Base-by-base conservation (phyloP, 495 filamentous ascomycete species). In the Beverwykella pulmonaria region DNA sequence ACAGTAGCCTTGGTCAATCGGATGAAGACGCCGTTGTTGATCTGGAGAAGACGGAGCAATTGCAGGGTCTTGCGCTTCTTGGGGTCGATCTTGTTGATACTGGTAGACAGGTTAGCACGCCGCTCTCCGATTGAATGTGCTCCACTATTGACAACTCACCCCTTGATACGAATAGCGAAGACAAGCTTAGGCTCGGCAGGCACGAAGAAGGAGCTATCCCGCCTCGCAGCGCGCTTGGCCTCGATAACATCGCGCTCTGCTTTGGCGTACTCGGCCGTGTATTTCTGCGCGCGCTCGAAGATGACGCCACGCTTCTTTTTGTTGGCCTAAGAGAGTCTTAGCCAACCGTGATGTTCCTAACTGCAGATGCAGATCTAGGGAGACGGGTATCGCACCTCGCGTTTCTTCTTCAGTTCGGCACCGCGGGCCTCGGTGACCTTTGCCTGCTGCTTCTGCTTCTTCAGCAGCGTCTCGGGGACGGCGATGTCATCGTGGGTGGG, bases 51-150 rank as follows among this genome's bases (percentile, higher is more conserved):
- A 84, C 94, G 93, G 79, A 98, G 92, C 44, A 98, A 90, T 82
- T 98, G 94, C 70, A 98, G 87, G 78, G 97, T 98, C 89, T 98
- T 98, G 86, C 94, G 93, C 81, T 96, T 95, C 90, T 98, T 98
- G 77, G 94, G 94, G 78, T 94, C 87, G 73, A 98, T 98, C 89
- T 98, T 98, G 90, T 98, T 98, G 92, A 98, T 98, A 97, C 94
- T 66, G 12, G 46, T 25, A 59, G 6, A 1, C 65, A 25, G 8
- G 39, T 44, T n/a, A 44, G 15, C 39, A 10, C 17, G 17, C 17
- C 15, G 39, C 39, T n/a, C 39, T 44, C 17, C 39, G 12, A 17
- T 29, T 36, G 26, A 36, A 8, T 19, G 15, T 19, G 15, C 22
- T n/a, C n/a, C 23, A 44, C 12, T 23, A 19, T 49, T 17, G 25